A percentile compares a stretch with the other conserved stretches of the same genome.
Evolutionary conservation across 2,329 filamentous ascomycete species (phyloP).

Genomic region (Coccinonectria pachysandricola): DNA sequence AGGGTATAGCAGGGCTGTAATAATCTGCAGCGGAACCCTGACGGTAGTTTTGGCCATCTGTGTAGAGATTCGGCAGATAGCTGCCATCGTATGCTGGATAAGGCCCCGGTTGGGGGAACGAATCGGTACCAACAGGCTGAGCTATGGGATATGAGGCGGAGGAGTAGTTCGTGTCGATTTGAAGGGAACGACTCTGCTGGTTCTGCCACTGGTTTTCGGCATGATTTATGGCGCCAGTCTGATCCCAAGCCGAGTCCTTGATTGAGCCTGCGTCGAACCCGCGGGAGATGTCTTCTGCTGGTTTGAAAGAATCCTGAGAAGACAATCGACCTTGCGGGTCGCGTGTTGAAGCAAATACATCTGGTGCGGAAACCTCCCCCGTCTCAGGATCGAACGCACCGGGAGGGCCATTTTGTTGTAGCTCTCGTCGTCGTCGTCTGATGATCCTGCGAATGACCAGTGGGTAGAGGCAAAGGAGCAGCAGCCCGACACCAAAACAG

Average conservation of each 20-base stretch:
- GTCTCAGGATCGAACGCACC: conserved; percentile 21
- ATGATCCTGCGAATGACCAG: conserved; percentile 25
- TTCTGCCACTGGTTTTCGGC: conserved; percentile 7
- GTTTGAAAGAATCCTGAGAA: conserved; percentile 28
- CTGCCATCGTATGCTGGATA: conserved; percentile 16
- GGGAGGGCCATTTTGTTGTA: conserved; percentile 9
- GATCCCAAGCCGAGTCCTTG: conserved; percentile 18
- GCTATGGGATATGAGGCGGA: conserved; percentile 3
- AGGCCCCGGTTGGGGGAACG: conserved; percentile 11
- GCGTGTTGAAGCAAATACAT: conserved; percentile 5
- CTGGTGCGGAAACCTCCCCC: conserved; percentile 12
- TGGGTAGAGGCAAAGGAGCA: conserved; percentile 30
- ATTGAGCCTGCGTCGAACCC: conserved; percentile 15
- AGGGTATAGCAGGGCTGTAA: conserved; percentile 31
- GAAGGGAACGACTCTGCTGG: conserved; percentile 6
- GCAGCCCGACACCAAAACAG: conserved; percentile 22
- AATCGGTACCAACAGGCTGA: conserved; percentile 7
- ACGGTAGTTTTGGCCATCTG: conserved; percentile 21
- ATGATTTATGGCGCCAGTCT: conserved; percentile 9
- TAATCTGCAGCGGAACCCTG: conserved; percentile 30
- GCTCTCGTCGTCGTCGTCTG: conserved; percentile 15
- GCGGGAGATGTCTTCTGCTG: conserved; percentile 18
- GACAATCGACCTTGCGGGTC: conserved; percentile 23
- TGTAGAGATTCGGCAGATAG: conserved; percentile 19
- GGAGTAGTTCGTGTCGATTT: conserved; percentile 10